Evolutionary conservation across 495 filamentous ascomycete species (phyloP), one percentile per base, ranked within the genome.

Genomic region (Tuber brumale): DNA sequence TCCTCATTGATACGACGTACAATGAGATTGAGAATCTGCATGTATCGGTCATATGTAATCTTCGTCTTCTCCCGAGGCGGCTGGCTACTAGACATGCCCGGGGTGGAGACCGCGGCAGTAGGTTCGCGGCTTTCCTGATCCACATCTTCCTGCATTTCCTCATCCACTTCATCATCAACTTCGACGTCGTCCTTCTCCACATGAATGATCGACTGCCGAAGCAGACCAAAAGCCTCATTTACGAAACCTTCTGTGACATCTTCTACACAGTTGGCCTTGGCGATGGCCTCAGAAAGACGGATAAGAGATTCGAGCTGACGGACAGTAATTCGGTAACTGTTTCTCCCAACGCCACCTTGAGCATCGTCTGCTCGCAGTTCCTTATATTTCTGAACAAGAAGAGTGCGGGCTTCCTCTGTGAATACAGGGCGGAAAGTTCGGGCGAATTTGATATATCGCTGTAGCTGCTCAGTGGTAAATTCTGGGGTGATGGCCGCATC

Each of bases 161-260:
- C 84, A 21, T 88, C 87, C 12, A 92, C 90, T 6, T 92, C 91
- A 42, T 97, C 95, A 21, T 97, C 95, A 21, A 99, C 92, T 83
- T 98, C 95, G 21, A 99, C 91, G 78, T 99, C 95, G 80, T 99
- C 95, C 80, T 97, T 95, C 84, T 99, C 96, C 27, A 99, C 95
- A 23, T 92, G 94, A 80, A 99, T 97, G 83, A 99, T 98, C 84
- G 91, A 94, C 85, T 97, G 94, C 44, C 93, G 86, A 8, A 99
- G 87, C 10, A 99, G 88, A 72, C 94, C 91, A 82, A 90, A 97
- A 3, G 94, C 95, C 84, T 99, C 95, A 37, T 91, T 88, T 19
- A 99, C 95, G 80, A 97, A 95, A 0, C 88, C 89, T 43, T 91
- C 88, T 0, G 90, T 90, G 73, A 99, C 90, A 78, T 97, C 94